These are phyloP conservation scores for Tetradesmus obliquus DNA, from an alignment of 139 green algal genomes.

Conservation along the genomic window DNA sequence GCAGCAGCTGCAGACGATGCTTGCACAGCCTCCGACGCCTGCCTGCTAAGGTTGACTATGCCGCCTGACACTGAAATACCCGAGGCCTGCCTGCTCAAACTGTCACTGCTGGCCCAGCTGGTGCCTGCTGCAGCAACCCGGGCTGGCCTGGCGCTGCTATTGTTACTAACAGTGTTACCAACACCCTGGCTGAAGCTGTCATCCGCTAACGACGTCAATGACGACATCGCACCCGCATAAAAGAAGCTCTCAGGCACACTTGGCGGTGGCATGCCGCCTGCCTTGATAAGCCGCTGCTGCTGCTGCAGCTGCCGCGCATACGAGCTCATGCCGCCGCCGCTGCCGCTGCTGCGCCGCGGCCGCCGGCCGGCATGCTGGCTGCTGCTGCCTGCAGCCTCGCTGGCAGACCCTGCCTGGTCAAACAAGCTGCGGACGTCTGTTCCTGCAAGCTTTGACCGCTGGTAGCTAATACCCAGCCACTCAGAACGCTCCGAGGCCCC, in stretches of 20 bases:
- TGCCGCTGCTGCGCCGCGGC: not conserved
- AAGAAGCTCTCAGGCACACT: not conserved
- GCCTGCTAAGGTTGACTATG: slow-evolving; percentile 1
- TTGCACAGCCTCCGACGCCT: not conserved
- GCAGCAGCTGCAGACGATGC: slow-evolving; percentile 6
- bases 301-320: slow-evolving; percentile 9
- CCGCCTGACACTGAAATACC: not conserved
- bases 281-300: not conserved
- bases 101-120: not conserved
- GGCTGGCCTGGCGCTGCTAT: not conserved
- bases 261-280: not conserved
- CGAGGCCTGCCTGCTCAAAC: not conserved
- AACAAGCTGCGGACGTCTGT: not conserved
- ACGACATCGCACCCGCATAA: not conserved
- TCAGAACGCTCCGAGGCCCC: not conserved
- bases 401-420: not conserved
- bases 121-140: not conserved
- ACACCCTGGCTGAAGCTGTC: not conserved
- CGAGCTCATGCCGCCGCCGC: not conserved
- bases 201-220: not conserved
- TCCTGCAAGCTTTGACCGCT: slow-evolving; percentile 23
- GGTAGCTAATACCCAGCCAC: slow-evolving; percentile 39
- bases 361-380: not conserved
- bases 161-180: not conserved
- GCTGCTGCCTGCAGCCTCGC: slow-evolving; percentile 4